Evolutionary conservation across 148 eudicot species (phyloP).

Genomic region (Dianthus caryophyllus): DNA sequence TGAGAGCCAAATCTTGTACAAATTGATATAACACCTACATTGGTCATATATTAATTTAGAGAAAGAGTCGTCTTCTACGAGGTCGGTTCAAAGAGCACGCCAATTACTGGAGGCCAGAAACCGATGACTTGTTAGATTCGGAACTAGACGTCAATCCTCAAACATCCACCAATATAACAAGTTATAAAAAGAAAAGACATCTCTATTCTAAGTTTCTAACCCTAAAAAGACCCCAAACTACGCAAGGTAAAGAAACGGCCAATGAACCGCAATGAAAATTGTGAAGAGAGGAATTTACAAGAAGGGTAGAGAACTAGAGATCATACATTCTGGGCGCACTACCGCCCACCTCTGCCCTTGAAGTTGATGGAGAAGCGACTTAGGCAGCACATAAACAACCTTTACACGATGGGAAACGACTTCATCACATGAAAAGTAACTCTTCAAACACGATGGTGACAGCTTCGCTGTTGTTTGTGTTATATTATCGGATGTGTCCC

Average conservation of each 20-base stretch:
- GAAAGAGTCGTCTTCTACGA: not conserved
- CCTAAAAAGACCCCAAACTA: not conserved
- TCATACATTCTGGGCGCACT: not conserved
- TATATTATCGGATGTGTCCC: conserved; percentile 51
- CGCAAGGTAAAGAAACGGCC: not conserved
- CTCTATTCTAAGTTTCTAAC: conserved; percentile 12
- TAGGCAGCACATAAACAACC: conserved; percentile 5
- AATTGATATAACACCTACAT: not conserved
- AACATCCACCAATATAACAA: not conserved
- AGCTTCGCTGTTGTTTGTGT: not conserved
- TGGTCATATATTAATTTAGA: not conserved
- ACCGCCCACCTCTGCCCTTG: conserved; percentile 9
- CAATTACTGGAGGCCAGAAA: not conserved
- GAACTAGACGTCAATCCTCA: not conserved
- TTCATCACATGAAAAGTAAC: not conserved
- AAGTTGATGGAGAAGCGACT: not conserved
- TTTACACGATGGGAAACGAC: not conserved
- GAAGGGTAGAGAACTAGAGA: conserved; percentile 9
- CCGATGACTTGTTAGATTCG: not conserved
- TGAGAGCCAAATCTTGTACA: not conserved
- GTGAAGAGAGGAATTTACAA: conserved; percentile 14
- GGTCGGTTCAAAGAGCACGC: not conserved
- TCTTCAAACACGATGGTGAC: not conserved
- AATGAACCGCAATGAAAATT: not conserved
- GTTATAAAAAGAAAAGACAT: not conserved